Conservation (phyloP, 441 rosid genomes). For the Populus hybrid region DNA sequence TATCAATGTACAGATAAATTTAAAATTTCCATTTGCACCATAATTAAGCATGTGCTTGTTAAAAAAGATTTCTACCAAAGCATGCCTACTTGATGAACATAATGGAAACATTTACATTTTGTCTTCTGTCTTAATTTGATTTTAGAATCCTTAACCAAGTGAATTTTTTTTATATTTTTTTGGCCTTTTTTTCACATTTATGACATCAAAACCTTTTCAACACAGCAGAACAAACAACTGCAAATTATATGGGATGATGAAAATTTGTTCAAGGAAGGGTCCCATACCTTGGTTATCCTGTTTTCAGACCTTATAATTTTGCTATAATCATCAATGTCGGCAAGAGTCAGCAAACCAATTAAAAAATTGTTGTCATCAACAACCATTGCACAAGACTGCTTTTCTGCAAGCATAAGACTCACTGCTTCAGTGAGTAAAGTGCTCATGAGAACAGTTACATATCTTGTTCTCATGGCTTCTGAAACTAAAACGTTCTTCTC, state of each 20-base stretch:
- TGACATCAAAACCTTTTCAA: not conserved
- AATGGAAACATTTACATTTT: not conserved
- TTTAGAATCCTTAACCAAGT: not conserved
- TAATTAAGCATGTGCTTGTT: not conserved
- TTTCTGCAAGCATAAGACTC: conserved; percentile 76
- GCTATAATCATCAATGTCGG: conserved; percentile 63
- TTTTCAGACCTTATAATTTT: conserved; percentile 37
- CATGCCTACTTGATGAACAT: not conserved
- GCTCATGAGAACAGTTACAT: conserved; percentile 58
- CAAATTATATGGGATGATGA: not conserved
- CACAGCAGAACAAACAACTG: not conserved
- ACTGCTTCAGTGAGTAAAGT: conserved; percentile 72
- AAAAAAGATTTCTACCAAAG: not conserved
- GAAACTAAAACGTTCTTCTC: conserved; percentile 54
- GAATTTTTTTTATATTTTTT: not conserved
- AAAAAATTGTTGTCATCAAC: conserved; percentile 58
- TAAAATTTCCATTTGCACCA: not conserved
- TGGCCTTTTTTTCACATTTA: not conserved
- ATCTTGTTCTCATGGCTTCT: conserved; percentile 92
- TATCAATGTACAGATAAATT: not conserved
- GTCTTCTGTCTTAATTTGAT: not conserved
- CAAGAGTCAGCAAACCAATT: conserved; percentile 67
- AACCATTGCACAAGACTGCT: conserved; percentile 84
- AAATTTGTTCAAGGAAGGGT: conserved; percentile 6
- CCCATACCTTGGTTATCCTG: conserved; percentile 49